phyloP scores from a whole-genome alignment of 345 rosid species.

The Aurinia saxatilis region DNA sequence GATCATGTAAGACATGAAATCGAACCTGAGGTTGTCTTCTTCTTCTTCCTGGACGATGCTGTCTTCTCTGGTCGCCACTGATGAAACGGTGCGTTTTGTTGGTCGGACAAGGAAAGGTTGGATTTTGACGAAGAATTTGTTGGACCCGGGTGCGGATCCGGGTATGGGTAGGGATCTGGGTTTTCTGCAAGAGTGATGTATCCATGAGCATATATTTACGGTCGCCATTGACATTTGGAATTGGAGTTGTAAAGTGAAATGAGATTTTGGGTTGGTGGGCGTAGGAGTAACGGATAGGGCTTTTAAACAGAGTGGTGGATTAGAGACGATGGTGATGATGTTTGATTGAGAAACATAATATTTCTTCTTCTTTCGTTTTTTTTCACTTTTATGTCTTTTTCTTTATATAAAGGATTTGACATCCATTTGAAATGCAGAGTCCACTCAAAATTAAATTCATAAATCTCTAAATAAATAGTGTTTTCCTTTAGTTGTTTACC shows the following conservation, averaged over 20 bases:
- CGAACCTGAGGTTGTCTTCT: slow-evolving; percentile 31
- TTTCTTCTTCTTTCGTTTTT: too few relatives aligned
- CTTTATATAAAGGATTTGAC: neutral
- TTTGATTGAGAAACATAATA: neutral
- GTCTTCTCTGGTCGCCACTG: slow-evolving; percentile 33
- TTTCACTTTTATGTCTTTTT: neutral
- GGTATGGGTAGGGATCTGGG: slow-evolving; percentile 26
- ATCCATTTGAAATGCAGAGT: neutral
- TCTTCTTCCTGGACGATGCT: neutral
- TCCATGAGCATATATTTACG: slow-evolving; percentile 37
- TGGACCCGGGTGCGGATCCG: neutral
- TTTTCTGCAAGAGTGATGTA: slow-evolving; percentile 21
- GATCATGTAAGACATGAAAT: slow-evolving; percentile 70
- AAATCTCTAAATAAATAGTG: too few relatives aligned
- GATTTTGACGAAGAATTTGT: slow-evolving; percentile 4
- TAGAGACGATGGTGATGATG: neutral
- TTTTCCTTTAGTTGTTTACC: neutral
- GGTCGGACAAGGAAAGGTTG: slow-evolving; percentile 1
- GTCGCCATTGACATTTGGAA: slow-evolving; percentile 34
- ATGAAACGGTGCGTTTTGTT: slow-evolving; percentile 19
- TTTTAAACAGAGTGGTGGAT: neutral
- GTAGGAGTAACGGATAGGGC: neutral
- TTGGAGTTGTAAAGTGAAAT: neutral
- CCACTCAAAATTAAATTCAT: neutral
- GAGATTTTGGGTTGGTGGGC: neutral